Percentiles rank a stretch among this genome's conserved stretches.
phyloP scores from a whole-genome alignment of 768 basidiomycete genomes.

The Kwoniella pini region DNA sequence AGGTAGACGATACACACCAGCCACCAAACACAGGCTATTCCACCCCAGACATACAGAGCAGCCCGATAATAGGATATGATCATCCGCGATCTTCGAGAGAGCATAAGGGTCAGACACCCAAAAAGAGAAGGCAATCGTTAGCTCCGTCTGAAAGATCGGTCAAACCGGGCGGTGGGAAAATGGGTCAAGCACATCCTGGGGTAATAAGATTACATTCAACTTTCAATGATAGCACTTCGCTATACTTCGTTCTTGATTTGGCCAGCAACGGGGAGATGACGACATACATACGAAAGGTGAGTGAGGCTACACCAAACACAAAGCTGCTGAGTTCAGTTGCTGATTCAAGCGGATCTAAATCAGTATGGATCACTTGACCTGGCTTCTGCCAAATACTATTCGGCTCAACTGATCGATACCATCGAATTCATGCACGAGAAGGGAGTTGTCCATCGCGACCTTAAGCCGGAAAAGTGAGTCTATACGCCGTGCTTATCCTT shows the following conservation, averaged over 20 bases:
- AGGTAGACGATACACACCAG: slow-evolving; percentile 5
- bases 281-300: slow-evolving; percentile 54
- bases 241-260: slow-evolving; percentile 58
- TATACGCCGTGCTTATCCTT: too few relatives aligned
- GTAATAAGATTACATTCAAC: slow-evolving; percentile 50
- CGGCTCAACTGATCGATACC: slow-evolving; percentile 86
- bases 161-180: slow-evolving; percentile 17
- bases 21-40: slow-evolving; percentile 11
- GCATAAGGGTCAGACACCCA: slow-evolving; percentile 16
- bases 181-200: slow-evolving; percentile 45
- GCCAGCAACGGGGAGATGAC: slow-evolving; percentile 58
- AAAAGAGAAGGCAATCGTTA: slow-evolving; percentile 25
- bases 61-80: slow-evolving; percentile 6
- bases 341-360: slow-evolving; percentile 9
- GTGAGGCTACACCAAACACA: slow-evolving; percentile 1
- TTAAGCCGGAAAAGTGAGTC: slow-evolving; percentile 58
- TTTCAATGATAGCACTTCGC: slow-evolving; percentile 49
- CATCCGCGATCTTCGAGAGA: slow-evolving; percentile 3
- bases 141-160: slow-evolving; percentile 38
- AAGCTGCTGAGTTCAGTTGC: not conserved
- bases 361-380: slow-evolving; percentile 81
- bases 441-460: slow-evolving; percentile 79
- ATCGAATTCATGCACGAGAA: slow-evolving; percentile 86
- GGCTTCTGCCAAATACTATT: slow-evolving; percentile 74
- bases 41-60: slow-evolving; percentile 13